Conservation (phyloP, 768 basidiomycete species). For the Trametes maxima region DNA sequence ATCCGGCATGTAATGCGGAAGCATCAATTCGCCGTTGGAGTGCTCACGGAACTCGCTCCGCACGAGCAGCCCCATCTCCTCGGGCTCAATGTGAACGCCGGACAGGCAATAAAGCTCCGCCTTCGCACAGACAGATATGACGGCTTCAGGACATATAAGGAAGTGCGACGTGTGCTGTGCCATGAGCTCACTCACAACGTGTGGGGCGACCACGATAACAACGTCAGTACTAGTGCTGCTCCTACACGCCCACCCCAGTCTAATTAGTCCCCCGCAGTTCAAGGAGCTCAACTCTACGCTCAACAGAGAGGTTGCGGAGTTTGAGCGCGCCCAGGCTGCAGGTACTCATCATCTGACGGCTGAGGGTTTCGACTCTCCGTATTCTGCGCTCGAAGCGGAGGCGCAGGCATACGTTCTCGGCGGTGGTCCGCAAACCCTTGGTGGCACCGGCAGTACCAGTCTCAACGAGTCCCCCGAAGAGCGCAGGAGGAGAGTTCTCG, state of each 20-base stretch:
- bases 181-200: constrained; percentile 81
- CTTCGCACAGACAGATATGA: constrained; percentile 72
- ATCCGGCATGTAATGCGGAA: constrained; percentile 70
- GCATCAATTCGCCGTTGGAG: constrained; percentile 67
- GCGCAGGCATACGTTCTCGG: constrained; percentile 58
- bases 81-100: constrained; percentile 66
- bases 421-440: constrained; percentile 35
- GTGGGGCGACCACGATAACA: constrained; percentile 71
- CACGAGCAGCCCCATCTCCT: constrained; percentile 71
- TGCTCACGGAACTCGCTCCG: constrained; percentile 77
- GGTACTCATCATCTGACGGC: constrained; percentile 58
- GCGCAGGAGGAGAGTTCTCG: constrained; percentile 53
- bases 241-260: too few species aligned
- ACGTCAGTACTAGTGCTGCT: constrained; percentile 47
- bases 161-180: constrained; percentile 68
- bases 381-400: constrained; percentile 59
- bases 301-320: constrained; percentile 72
- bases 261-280: constrained; percentile 47
- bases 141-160: constrained; percentile 67
- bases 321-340: constrained; percentile 52
- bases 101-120: constrained; percentile 66
- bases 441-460: constrained; percentile 19
- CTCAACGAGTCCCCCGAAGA: constrained; percentile 55
- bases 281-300: constrained; percentile 75
- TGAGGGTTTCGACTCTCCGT: constrained; percentile 46